phyloP scores from a whole-genome alignment of 2,329 filamentous ascomycete genomes.

The Lachnum nothofagi region DNA sequence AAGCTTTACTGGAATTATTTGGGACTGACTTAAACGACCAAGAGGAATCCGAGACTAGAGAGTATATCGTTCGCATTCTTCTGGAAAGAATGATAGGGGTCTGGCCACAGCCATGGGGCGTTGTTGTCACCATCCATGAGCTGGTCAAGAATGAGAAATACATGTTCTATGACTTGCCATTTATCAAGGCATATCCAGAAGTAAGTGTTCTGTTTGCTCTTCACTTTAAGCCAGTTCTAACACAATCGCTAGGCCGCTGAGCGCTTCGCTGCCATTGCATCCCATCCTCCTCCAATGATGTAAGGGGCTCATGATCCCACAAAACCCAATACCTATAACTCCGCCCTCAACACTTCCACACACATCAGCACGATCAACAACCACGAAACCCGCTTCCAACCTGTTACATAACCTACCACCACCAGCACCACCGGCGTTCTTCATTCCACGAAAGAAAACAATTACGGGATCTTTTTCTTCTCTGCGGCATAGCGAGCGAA shows the following conservation, averaged over 20 bases:
- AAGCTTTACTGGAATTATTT: slow-evolving; percentile 78
- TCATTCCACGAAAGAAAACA: slow-evolving; percentile 26
- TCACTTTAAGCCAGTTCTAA: slow-evolving; percentile 11
- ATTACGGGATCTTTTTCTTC: slow-evolving; percentile 28
- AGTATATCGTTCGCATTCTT: slow-evolving; percentile 84
- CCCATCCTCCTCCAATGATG: slow-evolving; percentile 14
- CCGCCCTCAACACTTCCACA: not conserved
- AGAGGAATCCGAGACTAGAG: slow-evolving; percentile 75
- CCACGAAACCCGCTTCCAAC: slow-evolving; percentile 18
- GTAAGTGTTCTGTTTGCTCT: slow-evolving; percentile 43
- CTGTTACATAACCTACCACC: slow-evolving; percentile 33
- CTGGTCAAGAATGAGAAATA: slow-evolving; percentile 87
- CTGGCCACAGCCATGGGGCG: slow-evolving; percentile 92
- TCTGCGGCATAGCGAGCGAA: slow-evolving; percentile 37
- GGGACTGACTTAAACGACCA: slow-evolving; percentile 66
- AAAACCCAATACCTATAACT: not conserved
- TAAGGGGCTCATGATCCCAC: slow-evolving; percentile 2
- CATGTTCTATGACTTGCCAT: slow-evolving; percentile 86
- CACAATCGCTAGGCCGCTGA: slow-evolving; percentile 25
- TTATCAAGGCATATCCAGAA: slow-evolving; percentile 85
- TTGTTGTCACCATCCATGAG: slow-evolving; percentile 83
- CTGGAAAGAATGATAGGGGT: slow-evolving; percentile 83
- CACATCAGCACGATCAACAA: slow-evolving; percentile 7
- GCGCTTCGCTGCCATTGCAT: slow-evolving; percentile 29
- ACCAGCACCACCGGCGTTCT: slow-evolving; percentile 31